A percentile compares a stretch with the other conserved stretches of the same genome.
Conservation (phyloP, 768 basidiomycete species). For the Mycena metata region DNA sequence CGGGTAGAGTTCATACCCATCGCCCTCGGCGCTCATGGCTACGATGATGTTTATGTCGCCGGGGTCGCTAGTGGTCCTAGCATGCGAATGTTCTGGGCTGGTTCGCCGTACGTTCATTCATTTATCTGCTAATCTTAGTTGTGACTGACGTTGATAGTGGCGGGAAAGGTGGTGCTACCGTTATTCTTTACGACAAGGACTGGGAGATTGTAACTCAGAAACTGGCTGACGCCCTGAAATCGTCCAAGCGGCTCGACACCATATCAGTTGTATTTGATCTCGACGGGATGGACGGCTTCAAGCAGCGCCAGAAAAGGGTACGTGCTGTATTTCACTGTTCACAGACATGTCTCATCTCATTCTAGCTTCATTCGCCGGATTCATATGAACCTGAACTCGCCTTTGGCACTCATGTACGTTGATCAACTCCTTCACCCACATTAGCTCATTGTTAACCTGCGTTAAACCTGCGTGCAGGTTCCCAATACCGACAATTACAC, state of each 20-base stretch:
- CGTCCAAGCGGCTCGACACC: slow-evolving; percentile 12
- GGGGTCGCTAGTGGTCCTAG: slow-evolving; percentile 4
- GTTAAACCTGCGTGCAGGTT: too few species aligned
- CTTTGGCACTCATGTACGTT: slow-evolving; percentile 9
- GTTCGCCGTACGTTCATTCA: slow-evolving; percentile 6
- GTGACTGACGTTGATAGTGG: neutral
- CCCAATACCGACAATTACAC: slow-evolving; percentile 1
- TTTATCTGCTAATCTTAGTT: neutral
- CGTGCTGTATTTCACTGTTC: neutral
- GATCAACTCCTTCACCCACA: neutral
- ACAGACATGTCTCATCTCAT: neutral
- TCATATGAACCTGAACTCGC: slow-evolving; percentile 6
- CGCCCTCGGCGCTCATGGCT: slow-evolving; percentile 5
- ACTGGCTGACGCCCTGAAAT: neutral
- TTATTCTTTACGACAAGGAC: neutral
- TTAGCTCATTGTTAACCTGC: neutral
- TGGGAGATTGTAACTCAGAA: slow-evolving; percentile 10
- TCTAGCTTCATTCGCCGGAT: slow-evolving; percentile 3
- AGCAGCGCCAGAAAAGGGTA: slow-evolving; percentile 10
- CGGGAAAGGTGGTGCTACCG: slow-evolving; percentile 2
- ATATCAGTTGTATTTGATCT: slow-evolving; percentile 13
- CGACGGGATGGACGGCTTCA: slow-evolving; percentile 9
- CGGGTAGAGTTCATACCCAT: slow-evolving; percentile 8
- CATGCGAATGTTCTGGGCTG: neutral
- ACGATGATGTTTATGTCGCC: neutral